Base-by-base conservation (phyloP, 2,329 filamentous ascomycete species). In the Kalaharituber pfeilii region DNA sequence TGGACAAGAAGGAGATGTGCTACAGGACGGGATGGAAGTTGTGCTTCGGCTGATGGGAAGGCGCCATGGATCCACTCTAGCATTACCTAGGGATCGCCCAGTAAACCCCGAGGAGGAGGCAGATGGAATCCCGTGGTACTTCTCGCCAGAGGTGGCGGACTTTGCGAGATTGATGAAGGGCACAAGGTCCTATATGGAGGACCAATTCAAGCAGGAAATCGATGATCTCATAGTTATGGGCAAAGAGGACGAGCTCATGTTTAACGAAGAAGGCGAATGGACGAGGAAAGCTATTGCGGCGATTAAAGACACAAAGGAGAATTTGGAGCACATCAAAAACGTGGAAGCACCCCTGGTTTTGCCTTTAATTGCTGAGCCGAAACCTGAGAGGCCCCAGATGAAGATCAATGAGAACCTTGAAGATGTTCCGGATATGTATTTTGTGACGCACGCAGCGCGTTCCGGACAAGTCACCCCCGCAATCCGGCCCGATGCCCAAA, bases 121-220 rank as follows among this genome's bases (percentile, higher is more conserved):
- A 7, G 80, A 89, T 51, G 83, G 88, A 63, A 79, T 96, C 30
- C 91, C 91, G 0, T 98, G 91, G 91, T 86, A 93, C 67, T 87
- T 91, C 69, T 86, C 86, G 5, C 87, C 86, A 8, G 93, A 94
- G 63, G 87, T 94, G 30, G 76, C 93, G 66, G 91, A 98, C 66
- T 98, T 95, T 68, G 86, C 88, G 15, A 80, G 88, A 36, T 82
- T 96, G 53, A 94, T 98, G 85, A 94, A 89, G 66, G 91, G 88
- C 5, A 89, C 86, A 3, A 80, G 84, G 63, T 80, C 84, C 29
- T 98, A 98, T 66, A 89, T 98, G 82, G 66, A 72, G 11, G 74
- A 79, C 52, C 84, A 96, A 65, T 89, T 82, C 62, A 80, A 93
- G 58, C 71, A 77, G 33, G 89, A 96, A 66, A 80, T 94, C 30